Conservation (phyloP, 2,329 filamentous ascomycete species). For the Ascosphaera apis region DNA sequence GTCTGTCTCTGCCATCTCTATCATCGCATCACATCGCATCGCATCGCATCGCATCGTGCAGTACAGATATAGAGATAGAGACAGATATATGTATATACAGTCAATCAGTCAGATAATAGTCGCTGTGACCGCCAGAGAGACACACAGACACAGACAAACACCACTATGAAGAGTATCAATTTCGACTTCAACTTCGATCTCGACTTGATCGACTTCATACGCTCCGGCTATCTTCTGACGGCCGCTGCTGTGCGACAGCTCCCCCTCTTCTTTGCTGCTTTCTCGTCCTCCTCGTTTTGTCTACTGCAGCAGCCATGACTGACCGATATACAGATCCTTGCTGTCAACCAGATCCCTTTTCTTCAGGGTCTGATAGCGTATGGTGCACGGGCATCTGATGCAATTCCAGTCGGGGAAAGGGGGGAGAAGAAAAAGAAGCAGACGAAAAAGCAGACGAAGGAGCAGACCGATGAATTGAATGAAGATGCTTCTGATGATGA, state of each 20-base stretch:
- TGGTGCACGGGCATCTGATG: constrained; percentile 27
- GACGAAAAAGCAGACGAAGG: too few relatives aligned
- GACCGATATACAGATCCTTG: constrained; percentile 19
- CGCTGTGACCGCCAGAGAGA: too few relatives aligned
- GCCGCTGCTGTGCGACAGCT: constrained; percentile 1
- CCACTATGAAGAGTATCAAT: not conserved
- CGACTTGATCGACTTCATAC: constrained; percentile 1
- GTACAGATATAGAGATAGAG: too few relatives aligned
- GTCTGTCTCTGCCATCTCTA: too few relatives aligned
- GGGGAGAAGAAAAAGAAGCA: not conserved
- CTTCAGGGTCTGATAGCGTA: constrained; percentile 36
- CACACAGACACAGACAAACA: too few relatives aligned
- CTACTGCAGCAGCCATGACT: not conserved
- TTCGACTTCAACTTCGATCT: not conserved
- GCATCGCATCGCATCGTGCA: too few relatives aligned
- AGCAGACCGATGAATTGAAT: too few relatives aligned
- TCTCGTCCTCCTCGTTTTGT: too few relatives aligned
- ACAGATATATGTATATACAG: too few relatives aligned
- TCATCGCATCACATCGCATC: too few relatives aligned
- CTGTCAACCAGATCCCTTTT: constrained; percentile 26
- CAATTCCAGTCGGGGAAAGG: constrained; percentile 5
- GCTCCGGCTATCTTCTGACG: constrained; percentile 2
- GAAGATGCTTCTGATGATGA: too few relatives aligned
- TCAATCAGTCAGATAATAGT: too few relatives aligned
- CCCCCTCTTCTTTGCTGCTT: not conserved